A percentile compares a stretch with the other conserved stretches of the same genome.
Evolutionary conservation across 768 basidiomycete species (phyloP).

Genomic region (Tricholoma saponaceum): DNA sequence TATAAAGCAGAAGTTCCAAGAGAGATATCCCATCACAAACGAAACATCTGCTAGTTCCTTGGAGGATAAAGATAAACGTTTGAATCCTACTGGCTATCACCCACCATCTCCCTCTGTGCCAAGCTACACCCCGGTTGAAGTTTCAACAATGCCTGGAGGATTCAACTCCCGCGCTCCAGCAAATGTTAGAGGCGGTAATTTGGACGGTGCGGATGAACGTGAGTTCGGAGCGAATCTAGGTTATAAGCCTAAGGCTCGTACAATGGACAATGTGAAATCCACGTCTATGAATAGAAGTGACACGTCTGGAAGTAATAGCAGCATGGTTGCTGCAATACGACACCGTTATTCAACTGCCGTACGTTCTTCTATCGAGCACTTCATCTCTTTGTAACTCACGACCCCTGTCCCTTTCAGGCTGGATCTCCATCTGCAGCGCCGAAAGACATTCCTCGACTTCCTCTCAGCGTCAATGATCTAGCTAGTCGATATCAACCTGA

Average conservation of each 20-base stretch:
- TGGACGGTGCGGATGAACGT: constrained; percentile 16
- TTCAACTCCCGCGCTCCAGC: not conserved
- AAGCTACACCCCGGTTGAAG: not conserved
- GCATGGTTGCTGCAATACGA: constrained; percentile 67
- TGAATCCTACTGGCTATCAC: not conserved
- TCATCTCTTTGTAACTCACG: not conserved
- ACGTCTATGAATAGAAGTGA: constrained; percentile 45
- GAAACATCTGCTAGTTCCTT: not conserved
- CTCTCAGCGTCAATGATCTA: constrained; percentile 58
- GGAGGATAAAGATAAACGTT: not conserved
- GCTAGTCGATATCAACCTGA: constrained; percentile 56
- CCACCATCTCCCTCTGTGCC: not conserved
- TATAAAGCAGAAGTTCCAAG: not conserved
- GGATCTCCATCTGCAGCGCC: constrained; percentile 50
- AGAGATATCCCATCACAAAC: not conserved
- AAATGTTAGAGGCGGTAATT: constrained; percentile 14
- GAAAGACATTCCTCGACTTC: constrained; percentile 60
- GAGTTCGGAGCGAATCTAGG: constrained; percentile 30
- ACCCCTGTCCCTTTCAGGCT: constrained; percentile 28
- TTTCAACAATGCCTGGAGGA: not conserved
- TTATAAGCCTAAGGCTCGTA: constrained; percentile 21
- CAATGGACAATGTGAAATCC: constrained; percentile 26
- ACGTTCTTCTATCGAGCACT: constrained; percentile 19
- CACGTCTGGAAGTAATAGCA: constrained; percentile 48
- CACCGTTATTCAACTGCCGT: constrained; percentile 58